Evolutionary conservation across 2,329 filamentous ascomycete species (phyloP), one percentile per base, ranked within the genome.

Genomic region (Neopestalotiopsis sp.): DNA sequence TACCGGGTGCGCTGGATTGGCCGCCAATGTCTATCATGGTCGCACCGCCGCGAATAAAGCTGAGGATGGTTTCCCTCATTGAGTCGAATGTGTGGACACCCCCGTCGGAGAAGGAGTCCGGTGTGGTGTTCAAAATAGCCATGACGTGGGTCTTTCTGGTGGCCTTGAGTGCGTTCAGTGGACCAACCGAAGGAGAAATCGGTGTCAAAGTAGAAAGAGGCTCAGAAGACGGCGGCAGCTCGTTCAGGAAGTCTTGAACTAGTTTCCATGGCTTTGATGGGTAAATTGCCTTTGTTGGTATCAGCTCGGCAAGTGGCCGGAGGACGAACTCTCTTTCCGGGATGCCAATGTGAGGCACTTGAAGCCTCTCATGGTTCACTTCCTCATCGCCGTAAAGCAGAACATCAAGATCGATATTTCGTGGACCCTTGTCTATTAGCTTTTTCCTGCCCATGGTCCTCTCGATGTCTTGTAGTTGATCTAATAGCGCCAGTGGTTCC

Each of bases 61-160:
- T 74, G 64, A 84, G 81, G 17, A 95, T 85, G 1, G 88, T 92
- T 13, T 84, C 77, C 13, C 85, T 81, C 32, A 96, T 85, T 71
- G 88, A 84, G 13, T 81, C 76, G 30, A 83, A 76, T 58, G 82
- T 81, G 78, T 94, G 88, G 9, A 84, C 76, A 9, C 94, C 94
- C 66, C 94, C 95, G 77, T 98, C 95, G 1, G 95, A 98, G 83
- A 99, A 99, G 10, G 95, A 98, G 81, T 99, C 95, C 0, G 95
- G 95, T 0, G 96, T 98, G 66, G 97, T 83, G 80, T 99, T 99
- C 60, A 98, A 85, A 72, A 99, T 97, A 67, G 93, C 93, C 96
- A 99, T 99, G 73, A 98, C 82, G 60, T 90, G 89, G 0, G 95
- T 98, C 66, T 83, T 85, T 62, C 91, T 88, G 60, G 85, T 84